Conservation (phyloP, 495 filamentous ascomycete genomes). For the Pyrenula aspistea region DNA sequence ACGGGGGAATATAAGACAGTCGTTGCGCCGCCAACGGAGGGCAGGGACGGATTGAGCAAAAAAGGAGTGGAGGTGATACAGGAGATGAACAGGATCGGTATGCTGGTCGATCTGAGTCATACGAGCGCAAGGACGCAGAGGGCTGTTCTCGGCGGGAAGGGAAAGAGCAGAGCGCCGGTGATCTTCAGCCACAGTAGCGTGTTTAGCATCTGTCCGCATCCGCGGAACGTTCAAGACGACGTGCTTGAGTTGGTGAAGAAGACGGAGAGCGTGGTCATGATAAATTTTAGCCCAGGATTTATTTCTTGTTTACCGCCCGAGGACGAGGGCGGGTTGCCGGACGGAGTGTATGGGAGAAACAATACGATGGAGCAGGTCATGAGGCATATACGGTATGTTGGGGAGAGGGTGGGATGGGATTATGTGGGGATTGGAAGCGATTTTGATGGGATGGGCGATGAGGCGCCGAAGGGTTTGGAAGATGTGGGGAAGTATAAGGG, state of each 20-base stretch:
- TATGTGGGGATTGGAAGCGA: constrained; percentile 53
- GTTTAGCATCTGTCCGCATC: constrained; percentile 39
- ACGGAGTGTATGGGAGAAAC: constrained; percentile 38
- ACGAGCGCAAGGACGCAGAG: constrained; percentile 43
- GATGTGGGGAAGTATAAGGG: constrained; percentile 80
- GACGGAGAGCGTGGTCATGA: constrained; percentile 47
- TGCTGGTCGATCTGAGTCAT: constrained; percentile 43
- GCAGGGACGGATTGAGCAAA: constrained; percentile 54
- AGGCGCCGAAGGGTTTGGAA: constrained; percentile 37
- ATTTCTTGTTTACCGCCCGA: constrained; percentile 45
- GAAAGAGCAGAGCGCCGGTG: constrained; percentile 33
- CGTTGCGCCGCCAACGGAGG: constrained; percentile 23
- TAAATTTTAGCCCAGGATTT: constrained; percentile 61
- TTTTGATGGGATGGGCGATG: constrained; percentile 43
- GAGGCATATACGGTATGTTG: constrained; percentile 49
- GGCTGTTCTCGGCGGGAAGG: constrained; percentile 33
- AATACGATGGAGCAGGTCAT: constrained; percentile 71
- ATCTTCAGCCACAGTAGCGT: constrained; percentile 48
- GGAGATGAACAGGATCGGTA: constrained; percentile 45
- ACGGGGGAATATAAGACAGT: constrained; percentile 9
- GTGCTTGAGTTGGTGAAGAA: constrained; percentile 40
- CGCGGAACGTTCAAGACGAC: constrained; percentile 49
- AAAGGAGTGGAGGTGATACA: constrained; percentile 48
- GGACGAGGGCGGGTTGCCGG: constrained; percentile 26
- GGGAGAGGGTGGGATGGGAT: constrained; percentile 40